Conservation (phyloP, 2,329 filamentous ascomycete species). For the Aspergillus novofumigatus region DNA sequence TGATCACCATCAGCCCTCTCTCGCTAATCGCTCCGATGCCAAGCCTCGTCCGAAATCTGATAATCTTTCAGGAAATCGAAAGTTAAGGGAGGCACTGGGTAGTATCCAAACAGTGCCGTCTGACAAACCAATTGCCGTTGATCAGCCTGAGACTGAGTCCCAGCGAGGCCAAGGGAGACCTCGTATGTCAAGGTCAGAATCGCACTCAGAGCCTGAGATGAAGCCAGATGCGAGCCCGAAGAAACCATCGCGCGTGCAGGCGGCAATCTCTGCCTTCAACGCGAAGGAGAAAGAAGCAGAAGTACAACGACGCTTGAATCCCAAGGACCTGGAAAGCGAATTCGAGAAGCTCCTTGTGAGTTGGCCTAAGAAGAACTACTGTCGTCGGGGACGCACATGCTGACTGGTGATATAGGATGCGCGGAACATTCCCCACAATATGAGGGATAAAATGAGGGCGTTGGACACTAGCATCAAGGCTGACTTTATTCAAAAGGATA, state of each 20-base stretch:
- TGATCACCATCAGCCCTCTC: slow-evolving; percentile 46
- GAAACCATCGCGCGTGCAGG: slow-evolving; percentile 56
- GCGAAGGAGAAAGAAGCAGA: slow-evolving; percentile 49
- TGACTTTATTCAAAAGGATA: slow-evolving; percentile 89
- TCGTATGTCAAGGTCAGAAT: slow-evolving; percentile 30
- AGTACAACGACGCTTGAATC: slow-evolving; percentile 43
- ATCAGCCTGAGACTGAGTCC: slow-evolving; percentile 14
- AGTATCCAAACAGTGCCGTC: slow-evolving; percentile 24
- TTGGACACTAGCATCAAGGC: slow-evolving; percentile 87
- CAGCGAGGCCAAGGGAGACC: slow-evolving; percentile 17
- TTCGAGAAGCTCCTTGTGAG: slow-evolving; percentile 59
- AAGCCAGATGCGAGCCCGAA: slow-evolving; percentile 36
- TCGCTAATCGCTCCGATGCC: slow-evolving; percentile 36
- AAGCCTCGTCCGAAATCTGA: slow-evolving; percentile 52
- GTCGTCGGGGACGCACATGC: not conserved
- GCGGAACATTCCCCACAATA: slow-evolving; percentile 88
- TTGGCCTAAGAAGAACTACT: slow-evolving; percentile 2
- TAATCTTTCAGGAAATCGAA: slow-evolving; percentile 40
- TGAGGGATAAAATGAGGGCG: slow-evolving; percentile 90
- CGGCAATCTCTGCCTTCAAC: slow-evolving; percentile 61
- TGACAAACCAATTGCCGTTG: slow-evolving; percentile 15
- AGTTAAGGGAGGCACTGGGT: slow-evolving; percentile 33
- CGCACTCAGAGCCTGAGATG: slow-evolving; percentile 27
- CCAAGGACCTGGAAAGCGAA: slow-evolving; percentile 56
- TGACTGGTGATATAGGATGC: slow-evolving; percentile 59